A percentile compares a stretch with the other conserved stretches of the same genome.
Conservation (phyloP, 306 rosid genomes). For the Echinosophora koreensis region DNA sequence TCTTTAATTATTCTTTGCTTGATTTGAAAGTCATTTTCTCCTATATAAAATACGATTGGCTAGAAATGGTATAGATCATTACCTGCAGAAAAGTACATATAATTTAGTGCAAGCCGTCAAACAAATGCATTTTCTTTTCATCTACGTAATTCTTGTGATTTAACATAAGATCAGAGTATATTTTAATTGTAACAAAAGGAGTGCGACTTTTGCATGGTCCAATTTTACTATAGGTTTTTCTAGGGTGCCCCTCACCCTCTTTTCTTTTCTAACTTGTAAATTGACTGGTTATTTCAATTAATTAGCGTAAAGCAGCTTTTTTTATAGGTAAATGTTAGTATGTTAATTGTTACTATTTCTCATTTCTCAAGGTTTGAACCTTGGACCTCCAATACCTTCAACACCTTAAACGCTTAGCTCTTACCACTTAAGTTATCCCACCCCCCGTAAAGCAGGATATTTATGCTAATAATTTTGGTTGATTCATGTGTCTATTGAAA, state of each 20-base stretch:
- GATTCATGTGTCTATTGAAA: slow-evolving; percentile 28
- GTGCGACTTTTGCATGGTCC: slow-evolving; percentile 21
- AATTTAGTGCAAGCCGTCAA: slow-evolving; percentile 31
- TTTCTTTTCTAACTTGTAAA: background rate
- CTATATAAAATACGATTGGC: background rate
- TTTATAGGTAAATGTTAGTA: no score
- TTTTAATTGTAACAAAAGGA: background rate
- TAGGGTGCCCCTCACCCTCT: background rate
- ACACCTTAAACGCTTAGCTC: no score
- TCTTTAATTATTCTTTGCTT: slow-evolving; percentile 11
- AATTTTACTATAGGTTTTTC: slow-evolving; percentile 20
- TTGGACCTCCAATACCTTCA: no score
- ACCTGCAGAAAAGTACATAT: slow-evolving; percentile 33
- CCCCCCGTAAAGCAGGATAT: background rate
- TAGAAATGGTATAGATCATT: slow-evolving; percentile 5
- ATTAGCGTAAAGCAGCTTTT: no score
- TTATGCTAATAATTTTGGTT: slow-evolving; percentile 18
- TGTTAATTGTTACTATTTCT: no score
- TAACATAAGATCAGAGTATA: background rate
- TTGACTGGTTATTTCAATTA: background rate
- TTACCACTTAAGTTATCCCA: no score
- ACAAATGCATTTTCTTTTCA: background rate
- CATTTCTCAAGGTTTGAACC: no score
- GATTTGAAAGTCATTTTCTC: background rate
- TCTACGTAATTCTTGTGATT: background rate